Evolutionary conservation across 495 filamentous ascomycete genomes (phyloP).

Genomic region (Neurospora pannonica): DNA sequence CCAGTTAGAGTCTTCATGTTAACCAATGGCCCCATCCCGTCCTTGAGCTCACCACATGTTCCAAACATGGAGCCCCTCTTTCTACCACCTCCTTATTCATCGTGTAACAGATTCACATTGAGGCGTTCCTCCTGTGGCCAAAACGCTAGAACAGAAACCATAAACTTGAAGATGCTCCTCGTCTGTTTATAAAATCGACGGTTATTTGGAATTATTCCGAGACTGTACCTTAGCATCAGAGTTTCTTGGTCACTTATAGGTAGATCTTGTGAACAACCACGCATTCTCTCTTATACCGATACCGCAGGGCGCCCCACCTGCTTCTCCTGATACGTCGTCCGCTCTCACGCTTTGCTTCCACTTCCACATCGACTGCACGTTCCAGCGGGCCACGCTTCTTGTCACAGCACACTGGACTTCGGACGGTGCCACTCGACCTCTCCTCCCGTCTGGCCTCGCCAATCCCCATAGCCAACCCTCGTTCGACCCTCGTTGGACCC

Average conservation of each 20-base stretch:
- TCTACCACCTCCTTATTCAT: background rate
- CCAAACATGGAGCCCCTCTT: background rate
- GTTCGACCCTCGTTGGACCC: slow-evolving; percentile 6
- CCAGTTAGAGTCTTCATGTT: background rate
- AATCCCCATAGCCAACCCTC: background rate
- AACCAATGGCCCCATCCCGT: background rate
- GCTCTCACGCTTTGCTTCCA: background rate
- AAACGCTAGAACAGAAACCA: background rate
- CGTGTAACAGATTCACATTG: background rate
- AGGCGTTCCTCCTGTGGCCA: background rate
- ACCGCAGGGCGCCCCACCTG: background rate
- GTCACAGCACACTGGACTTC: background rate
- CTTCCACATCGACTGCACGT: background rate
- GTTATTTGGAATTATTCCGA: background rate
- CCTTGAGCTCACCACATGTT: background rate
- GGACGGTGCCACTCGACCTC: slow-evolving; percentile 1
- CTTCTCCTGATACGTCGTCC: background rate
- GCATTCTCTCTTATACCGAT: background rate
- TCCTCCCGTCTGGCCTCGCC: background rate
- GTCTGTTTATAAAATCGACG: background rate
- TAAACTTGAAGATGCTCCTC: background rate
- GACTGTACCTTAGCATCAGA: background rate
- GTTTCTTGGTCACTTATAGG: background rate
- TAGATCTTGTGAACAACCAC: background rate
- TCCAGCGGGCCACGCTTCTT: background rate